phyloP scores from a whole-genome alignment of 2,329 filamentous ascomycete species.

The Hymenoscyphus infarciens region DNA sequence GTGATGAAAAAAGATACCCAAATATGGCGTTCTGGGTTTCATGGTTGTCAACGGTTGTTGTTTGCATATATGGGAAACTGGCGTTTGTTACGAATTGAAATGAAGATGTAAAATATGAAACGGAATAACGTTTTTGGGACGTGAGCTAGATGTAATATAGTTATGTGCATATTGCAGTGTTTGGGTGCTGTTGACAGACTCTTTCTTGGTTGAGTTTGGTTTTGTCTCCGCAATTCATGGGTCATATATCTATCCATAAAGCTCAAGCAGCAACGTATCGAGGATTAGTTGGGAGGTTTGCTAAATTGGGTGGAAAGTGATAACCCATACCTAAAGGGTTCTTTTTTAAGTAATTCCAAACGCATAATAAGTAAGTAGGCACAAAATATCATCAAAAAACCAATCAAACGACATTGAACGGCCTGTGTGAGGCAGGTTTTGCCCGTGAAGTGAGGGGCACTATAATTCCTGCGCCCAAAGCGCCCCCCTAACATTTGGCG shows the following conservation, averaged over 20 bases:
- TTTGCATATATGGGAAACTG: constrained; percentile 1
- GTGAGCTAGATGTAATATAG: background rate
- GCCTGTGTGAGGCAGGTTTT: background rate
- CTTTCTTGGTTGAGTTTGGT: background rate
- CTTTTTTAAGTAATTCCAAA: background rate
- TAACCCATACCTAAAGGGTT: background rate
- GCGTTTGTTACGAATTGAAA: constrained; percentile 6
- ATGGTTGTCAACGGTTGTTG: constrained; percentile 1
- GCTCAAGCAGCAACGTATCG: too few relatives aligned
- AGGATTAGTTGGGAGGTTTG: background rate
- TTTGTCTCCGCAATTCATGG: background rate
- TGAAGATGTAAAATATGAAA: constrained; percentile 5
- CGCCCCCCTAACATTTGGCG: constrained; percentile 1
- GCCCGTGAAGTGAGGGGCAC: background rate
- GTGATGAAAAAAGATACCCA: constrained; percentile 1
- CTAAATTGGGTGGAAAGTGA: background rate
- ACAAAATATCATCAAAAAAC: background rate
- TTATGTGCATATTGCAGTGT: background rate
- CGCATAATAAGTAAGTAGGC: background rate
- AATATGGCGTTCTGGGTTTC: constrained; percentile 5
- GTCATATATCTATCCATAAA: background rate
- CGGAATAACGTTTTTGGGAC: background rate
- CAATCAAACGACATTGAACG: background rate
- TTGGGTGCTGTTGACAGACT: background rate
- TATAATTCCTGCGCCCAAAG: background rate